Percentiles rank a stretch among this genome's conserved stretches.
Conservation (phyloP, 177 flowering plant genomes). For the Tripterygium wilfordii region DNA sequence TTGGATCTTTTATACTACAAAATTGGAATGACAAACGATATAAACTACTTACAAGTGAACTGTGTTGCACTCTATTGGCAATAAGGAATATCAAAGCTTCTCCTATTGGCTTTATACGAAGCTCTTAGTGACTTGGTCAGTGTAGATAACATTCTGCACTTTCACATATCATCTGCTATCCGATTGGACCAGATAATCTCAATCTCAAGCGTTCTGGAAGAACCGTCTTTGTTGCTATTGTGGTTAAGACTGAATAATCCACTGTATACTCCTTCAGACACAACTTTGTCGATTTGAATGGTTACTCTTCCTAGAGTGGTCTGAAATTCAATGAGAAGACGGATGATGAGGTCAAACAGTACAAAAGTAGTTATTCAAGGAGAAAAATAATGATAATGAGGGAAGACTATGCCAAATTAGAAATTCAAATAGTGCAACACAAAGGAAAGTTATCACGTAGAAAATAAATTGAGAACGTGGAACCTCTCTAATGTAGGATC, state of each 20-base stretch:
- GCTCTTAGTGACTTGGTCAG: conserved; percentile 1
- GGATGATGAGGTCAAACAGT: no score
- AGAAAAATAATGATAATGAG: no score
- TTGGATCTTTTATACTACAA: conserved; percentile 30
- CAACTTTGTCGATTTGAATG: conserved; percentile 89
- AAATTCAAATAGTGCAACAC: no score
- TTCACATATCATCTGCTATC: conserved; percentile 29
- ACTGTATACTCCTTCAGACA: conserved; percentile 70
- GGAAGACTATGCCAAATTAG: no score
- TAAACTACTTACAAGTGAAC: conserved; percentile 24
- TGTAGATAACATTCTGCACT: neutral
- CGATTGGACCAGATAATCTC: conserved; percentile 84
- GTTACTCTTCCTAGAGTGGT: conserved; percentile 79
- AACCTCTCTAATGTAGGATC: no score
- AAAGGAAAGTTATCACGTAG: no score
- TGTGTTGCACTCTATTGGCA: neutral
- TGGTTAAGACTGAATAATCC: conserved; percentile 82
- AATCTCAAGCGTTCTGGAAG: conserved; percentile 79
- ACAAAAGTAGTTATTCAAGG: no score
- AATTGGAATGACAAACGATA: conserved; percentile 28
- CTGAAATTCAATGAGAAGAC: no score
- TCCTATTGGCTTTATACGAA: neutral
- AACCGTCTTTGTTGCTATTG: conserved; percentile 64
- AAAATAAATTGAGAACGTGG: no score
- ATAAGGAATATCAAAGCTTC: neutral